Conservation (phyloP, 352 stramenopile species). For the Pythium oligandrum region DNA sequence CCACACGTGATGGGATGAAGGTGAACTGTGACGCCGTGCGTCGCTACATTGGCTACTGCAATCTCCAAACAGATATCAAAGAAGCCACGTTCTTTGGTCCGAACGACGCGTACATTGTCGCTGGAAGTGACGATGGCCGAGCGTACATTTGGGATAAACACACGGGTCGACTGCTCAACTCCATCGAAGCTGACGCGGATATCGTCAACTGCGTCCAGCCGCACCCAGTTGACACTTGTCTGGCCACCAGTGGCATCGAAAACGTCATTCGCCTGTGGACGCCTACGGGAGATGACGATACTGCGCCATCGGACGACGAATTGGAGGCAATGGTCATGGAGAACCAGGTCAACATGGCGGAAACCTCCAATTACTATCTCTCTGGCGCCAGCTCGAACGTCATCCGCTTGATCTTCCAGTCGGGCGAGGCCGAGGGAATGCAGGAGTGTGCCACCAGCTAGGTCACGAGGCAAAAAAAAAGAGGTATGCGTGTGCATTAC, state of each 20-base stretch:
- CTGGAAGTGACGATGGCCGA: slow-evolving; percentile 81
- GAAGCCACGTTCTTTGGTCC: slow-evolving; percentile 83
- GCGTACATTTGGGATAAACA: slow-evolving; percentile 84
- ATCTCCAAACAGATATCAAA: slow-evolving; percentile 89
- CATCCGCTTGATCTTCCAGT: slow-evolving; percentile 66
- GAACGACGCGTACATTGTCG: slow-evolving; percentile 84
- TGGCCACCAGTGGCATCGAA: slow-evolving; percentile 83
- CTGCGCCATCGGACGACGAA: slow-evolving; percentile 36
- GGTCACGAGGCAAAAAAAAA: slow-evolving; percentile 3
- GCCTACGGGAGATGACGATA: slow-evolving; percentile 38
- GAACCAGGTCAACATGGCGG: slow-evolving; percentile 71
- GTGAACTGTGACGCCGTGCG: slow-evolving; percentile 66
- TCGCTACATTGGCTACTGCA: slow-evolving; percentile 85
- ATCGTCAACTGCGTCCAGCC: slow-evolving; percentile 89
- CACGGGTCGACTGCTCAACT: slow-evolving; percentile 75
- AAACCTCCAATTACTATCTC: slow-evolving; percentile 39
- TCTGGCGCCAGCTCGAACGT: slow-evolving; percentile 46
- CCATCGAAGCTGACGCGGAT: slow-evolving; percentile 75
- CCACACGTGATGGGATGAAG: slow-evolving; percentile 20
- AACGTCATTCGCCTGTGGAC: slow-evolving; percentile 79
- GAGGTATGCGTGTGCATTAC: too few relatives aligned
- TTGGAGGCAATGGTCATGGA: slow-evolving; percentile 41
- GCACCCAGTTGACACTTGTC: slow-evolving; percentile 68
- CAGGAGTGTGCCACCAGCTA: slow-evolving; percentile 70
- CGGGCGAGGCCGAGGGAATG: slow-evolving; percentile 45